Percentiles rank a stretch among this genome's conserved stretches.
Conservation (phyloP, 495 filamentous ascomycete species). For the Aspergillus egyptiacus region DNA sequence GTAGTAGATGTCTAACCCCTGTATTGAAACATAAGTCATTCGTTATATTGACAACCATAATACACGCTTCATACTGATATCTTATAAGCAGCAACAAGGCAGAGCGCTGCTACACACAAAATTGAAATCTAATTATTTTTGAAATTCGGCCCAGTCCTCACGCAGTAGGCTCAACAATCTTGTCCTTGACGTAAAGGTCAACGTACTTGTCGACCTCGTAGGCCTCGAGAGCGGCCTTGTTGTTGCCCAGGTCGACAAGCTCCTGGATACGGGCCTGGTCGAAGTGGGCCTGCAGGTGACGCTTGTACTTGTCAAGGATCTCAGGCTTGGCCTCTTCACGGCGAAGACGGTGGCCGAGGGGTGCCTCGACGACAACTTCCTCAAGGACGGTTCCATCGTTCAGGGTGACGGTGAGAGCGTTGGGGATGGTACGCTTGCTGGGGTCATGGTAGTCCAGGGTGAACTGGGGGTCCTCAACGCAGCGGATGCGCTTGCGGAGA, state of each 20-base stretch:
- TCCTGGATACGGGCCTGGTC: conserved; percentile 65
- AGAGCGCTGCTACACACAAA: neutral
- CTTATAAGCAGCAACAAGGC: neutral
- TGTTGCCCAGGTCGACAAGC: conserved; percentile 68
- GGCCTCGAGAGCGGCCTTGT: conserved; percentile 66
- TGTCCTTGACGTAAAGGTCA: conserved; percentile 79
- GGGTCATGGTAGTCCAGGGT: conserved; percentile 93
- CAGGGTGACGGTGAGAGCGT: conserved; percentile 86
- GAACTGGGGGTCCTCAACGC: conserved; percentile 93
- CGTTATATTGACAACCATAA: neutral
- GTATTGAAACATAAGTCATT: neutral
- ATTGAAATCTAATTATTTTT: conserved; percentile 3
- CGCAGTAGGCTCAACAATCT: conserved; percentile 36
- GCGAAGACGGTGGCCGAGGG: conserved; percentile 83
- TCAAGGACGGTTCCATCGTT: conserved; percentile 92
- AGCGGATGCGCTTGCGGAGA: conserved; percentile 84
- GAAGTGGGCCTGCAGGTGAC: conserved; percentile 82
- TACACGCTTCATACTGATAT: neutral
- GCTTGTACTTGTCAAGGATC: conserved; percentile 89
- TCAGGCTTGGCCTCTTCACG: conserved; percentile 96
- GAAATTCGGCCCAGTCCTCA: neutral
- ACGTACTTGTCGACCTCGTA: conserved; percentile 90
- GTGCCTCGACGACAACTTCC: conserved; percentile 91
- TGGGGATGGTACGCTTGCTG: conserved; percentile 86
- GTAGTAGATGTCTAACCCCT: too few relatives aligned